These are phyloP conservation scores for Bromus sterilis DNA, from an alignment of 176 grass and related monocot genomes.

Conservation along the genomic window DNA sequence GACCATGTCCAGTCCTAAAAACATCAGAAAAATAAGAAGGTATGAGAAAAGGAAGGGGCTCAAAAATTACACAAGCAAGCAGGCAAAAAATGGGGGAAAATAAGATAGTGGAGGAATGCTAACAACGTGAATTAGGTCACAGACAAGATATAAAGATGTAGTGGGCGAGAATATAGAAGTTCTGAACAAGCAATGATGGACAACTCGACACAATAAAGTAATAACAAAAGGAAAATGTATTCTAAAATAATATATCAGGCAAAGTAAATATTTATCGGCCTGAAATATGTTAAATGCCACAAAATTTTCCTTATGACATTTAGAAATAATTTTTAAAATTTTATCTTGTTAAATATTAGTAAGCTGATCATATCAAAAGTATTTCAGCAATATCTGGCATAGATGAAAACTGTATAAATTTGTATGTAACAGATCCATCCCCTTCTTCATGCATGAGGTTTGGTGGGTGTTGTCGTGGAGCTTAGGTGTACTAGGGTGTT, in stretches of 20 bases:
- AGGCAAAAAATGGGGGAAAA: neutral
- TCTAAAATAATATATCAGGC: neutral
- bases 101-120: neutral
- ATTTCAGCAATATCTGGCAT: neutral
- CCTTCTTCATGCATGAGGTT: neutral
- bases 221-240: neutral
- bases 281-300: neutral
- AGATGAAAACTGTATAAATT: neutral
- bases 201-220: neutral
- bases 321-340: neutral
- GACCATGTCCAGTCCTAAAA: conserved; percentile 94
- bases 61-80: neutral
- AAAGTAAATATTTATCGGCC: neutral
- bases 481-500: no score
- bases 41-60: neutral
- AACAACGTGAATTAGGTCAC: neutral
- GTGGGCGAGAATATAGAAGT: conserved; percentile 2
- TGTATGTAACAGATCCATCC: neutral
- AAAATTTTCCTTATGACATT: neutral
- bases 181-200: neutral
- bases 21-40: neutral
- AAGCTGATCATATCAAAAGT: neutral
- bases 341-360: neutral
- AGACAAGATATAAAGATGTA: neutral
- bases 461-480: no score